Evolutionary conservation across 305 asterid species (phyloP), one percentile per base, ranked within the genome.

Genomic region (Plantago rigida): DNA sequence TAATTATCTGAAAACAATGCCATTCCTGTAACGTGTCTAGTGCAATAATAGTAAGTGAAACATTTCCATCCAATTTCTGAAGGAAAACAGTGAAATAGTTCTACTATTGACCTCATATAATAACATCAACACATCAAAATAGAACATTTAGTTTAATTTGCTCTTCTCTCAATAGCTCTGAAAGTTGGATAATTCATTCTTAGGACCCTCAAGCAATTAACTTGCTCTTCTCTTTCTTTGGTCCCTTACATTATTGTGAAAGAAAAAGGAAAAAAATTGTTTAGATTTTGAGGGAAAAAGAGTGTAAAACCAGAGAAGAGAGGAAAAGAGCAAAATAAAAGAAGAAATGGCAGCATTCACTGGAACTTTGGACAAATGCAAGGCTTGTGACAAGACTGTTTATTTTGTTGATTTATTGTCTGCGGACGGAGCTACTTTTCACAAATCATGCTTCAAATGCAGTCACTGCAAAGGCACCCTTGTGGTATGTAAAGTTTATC

Each of bases 391-490:
- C 70, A 92, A 88, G 76, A 92, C 95, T 19, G 96, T 91, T 17
- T 91, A 92, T 70, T 88, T 92, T 65, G 88, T 86, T 9, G 98
- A 92, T 76, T 76, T 91, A 67, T 75, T 91, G 71, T 71, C 90
- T 24, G 87, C 95, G 14, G 98, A 91, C 72, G 96, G 96, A 29
- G 71, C 76, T 1, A 90, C 79, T 47, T 90, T 52, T 60, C 97
- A 91, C 65, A 91, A 84, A 64, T 69, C 84, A 0, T 91, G 97
- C 86, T 91, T 91, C 84, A 91, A 85, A 85, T 91, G 97, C 81
- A 81, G 79, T 79, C 95, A 91, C 9, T 91, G 97, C 89, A 91
- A 87, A 81, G 97, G 97, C 17, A 91, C 97, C 67, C 97, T 91
- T 47, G 95, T 84, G 82, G 97, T 90, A 68, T 46, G 62, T 68